phyloP scores from a whole-genome alignment of 805 yeast genomes.

The Zygosaccharomyces siamensis region DNA sequence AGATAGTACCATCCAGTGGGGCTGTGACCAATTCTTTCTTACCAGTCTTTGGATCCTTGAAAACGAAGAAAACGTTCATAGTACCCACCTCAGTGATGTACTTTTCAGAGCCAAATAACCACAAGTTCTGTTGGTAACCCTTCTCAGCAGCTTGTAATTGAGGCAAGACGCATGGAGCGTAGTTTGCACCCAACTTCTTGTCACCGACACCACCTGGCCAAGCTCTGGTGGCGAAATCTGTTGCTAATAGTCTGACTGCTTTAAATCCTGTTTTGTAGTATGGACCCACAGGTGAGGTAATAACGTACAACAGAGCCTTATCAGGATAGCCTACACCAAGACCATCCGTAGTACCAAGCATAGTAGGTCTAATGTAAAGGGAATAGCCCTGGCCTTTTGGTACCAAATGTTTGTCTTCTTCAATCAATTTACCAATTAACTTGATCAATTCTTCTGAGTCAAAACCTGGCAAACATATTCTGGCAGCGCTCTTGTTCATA shows the following conservation, averaged over 20 bases:
- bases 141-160: slow-evolving; percentile 83
- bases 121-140: slow-evolving; percentile 93
- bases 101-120: slow-evolving; percentile 91
- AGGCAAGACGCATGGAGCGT: slow-evolving; percentile 92
- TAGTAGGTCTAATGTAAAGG: slow-evolving; percentile 86
- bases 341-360: slow-evolving; percentile 87
- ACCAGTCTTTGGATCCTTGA: slow-evolving; percentile 68
- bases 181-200: slow-evolving; percentile 94
- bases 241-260: slow-evolving; percentile 91
- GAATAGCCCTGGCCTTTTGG: slow-evolving; percentile 89
- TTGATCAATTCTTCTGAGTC: slow-evolving; percentile 73
- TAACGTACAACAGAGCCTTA: slow-evolving; percentile 76
- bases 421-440: slow-evolving; percentile 69
- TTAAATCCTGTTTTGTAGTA: slow-evolving; percentile 93
- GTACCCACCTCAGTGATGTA: slow-evolving; percentile 95
- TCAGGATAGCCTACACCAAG: slow-evolving; percentile 84
- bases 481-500: slow-evolving; percentile 81
- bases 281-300: slow-evolving; percentile 96
- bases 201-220: slow-evolving; percentile 99
- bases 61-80: slow-evolving; percentile 90
- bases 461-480: slow-evolving; percentile 86
- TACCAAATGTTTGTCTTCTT: slow-evolving; percentile 69
- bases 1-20: slow-evolving; percentile 94
- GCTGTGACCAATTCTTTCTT: slow-evolving; percentile 91
- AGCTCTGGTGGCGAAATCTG: slow-evolving; percentile 93